These are phyloP conservation scores for Rhytidiadelphus loreus DNA, from an alignment of 225 moss, liverwort and hornwort genomes.

Conservation along the genomic window DNA sequence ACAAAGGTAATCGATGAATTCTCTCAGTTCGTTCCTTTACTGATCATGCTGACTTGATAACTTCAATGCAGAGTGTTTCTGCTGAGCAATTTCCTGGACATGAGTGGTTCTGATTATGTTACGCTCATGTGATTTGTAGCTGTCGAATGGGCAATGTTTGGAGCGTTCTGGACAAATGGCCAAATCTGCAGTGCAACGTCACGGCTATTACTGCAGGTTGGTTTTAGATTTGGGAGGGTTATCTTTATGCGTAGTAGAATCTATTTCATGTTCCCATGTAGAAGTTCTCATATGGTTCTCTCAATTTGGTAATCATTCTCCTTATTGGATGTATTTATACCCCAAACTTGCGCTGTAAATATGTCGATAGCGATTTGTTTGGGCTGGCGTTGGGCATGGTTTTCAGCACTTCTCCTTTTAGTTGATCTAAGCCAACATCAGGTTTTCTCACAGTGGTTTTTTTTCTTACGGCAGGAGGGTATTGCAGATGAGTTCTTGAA, in stretches of 20 bases:
- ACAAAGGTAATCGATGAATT: constrained; percentile 45
- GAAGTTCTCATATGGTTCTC: neutral
- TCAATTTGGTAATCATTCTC: neutral
- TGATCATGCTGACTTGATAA: neutral
- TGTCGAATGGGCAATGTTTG: constrained; percentile 99
- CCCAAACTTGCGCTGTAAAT: neutral
- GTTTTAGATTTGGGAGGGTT: neutral
- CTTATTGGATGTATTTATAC: neutral
- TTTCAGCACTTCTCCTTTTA: neutral
- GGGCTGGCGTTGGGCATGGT: neutral
- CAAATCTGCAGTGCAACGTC: constrained; percentile 99
- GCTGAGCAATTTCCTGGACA: neutral
- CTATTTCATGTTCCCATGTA: neutral
- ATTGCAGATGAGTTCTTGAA: constrained; percentile 81
- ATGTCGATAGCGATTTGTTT: neutral
- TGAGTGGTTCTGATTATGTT: neutral
- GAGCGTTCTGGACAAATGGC: constrained; percentile 99
- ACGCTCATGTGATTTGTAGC: constrained; percentile 35
- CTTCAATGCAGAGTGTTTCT: neutral
- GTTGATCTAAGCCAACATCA: neutral
- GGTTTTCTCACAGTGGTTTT: neutral
- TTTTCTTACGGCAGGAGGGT: constrained; percentile 39
- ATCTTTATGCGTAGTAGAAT: neutral
- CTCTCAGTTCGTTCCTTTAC: neutral
- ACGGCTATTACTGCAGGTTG: constrained; percentile 80